These are phyloP conservation scores for Globisporangium irregulare DNA, from an alignment of 352 stramenopile genomes.

Conservation along the genomic window DNA sequence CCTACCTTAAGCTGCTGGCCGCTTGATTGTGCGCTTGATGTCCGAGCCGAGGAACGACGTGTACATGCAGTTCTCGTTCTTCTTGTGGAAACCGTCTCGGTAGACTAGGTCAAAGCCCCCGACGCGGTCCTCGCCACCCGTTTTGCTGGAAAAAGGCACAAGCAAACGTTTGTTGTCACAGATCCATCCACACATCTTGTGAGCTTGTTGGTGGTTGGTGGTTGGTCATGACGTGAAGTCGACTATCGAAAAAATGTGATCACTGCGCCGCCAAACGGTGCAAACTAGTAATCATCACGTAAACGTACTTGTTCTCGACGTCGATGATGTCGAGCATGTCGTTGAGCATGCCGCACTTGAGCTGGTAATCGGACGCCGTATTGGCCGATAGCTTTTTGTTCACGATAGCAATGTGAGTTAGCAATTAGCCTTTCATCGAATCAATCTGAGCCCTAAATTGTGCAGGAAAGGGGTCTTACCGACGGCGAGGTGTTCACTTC, in stretches of 20 bases:
- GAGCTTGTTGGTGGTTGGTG: neutral
- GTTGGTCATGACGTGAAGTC: neutral
- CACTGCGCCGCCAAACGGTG: neutral
- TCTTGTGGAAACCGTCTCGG: slow-evolving; percentile 59
- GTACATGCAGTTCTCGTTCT: slow-evolving; percentile 68
- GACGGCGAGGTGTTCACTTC: slow-evolving; percentile 94
- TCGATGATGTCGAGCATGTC: slow-evolving; percentile 95
- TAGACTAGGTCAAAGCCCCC: slow-evolving; percentile 83
- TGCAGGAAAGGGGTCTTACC: slow-evolving; percentile 20
- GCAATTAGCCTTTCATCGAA: too few species aligned
- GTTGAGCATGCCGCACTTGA: slow-evolving; percentile 93
- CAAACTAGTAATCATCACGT: neutral
- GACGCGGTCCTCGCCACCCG: slow-evolving; percentile 46
- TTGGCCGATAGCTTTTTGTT: slow-evolving; percentile 81
- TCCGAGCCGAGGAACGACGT: slow-evolving; percentile 69
- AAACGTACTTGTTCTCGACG: slow-evolving; percentile 77
- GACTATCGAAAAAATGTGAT: neutral
- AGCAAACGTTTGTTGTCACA: neutral
- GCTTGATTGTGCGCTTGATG: slow-evolving; percentile 32
- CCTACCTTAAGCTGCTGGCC: neutral
- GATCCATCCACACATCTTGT: neutral
- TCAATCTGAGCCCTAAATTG: too few species aligned
- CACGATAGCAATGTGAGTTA: too few species aligned
- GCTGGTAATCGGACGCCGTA: slow-evolving; percentile 88
- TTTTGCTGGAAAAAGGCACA: slow-evolving; percentile 17